Percentiles rank a stretch among this genome's conserved stretches.
Conservation (phyloP, 768 basidiomycete species). For the Dioszegia hungarica region DNA sequence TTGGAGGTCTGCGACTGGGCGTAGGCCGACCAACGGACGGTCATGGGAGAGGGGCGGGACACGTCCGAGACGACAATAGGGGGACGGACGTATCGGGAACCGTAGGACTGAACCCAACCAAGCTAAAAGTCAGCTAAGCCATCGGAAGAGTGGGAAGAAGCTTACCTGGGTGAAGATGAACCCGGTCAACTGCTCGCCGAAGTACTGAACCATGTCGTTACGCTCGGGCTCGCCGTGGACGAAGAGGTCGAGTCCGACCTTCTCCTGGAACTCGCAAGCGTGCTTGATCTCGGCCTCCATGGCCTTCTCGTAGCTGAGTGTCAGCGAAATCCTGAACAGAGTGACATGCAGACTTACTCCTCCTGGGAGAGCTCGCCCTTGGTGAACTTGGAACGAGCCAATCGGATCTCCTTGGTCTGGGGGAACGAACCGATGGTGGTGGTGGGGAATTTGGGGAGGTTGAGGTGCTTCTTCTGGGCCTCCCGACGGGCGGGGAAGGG, state of each 20-base stretch:
- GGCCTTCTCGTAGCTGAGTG: conserved; percentile 68
- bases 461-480: conserved; percentile 78
- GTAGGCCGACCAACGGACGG: conserved; percentile 93
- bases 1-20: conserved; percentile 87
- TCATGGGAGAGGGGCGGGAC: conserved; percentile 85
- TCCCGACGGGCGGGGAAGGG: conserved; percentile 82
- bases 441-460: conserved; percentile 94
- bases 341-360: conserved; percentile 48
- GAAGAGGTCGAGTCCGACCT: conserved; percentile 88
- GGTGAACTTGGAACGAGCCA: conserved; percentile 87
- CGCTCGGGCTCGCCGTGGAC: conserved; percentile 99
- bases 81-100: conserved; percentile 98
- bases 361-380: conserved; percentile 81
- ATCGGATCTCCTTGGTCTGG: conserved; percentile 99
- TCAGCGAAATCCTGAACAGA: background rate
- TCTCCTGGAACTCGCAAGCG: conserved; percentile 96
- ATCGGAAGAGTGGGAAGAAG: conserved; percentile 69
- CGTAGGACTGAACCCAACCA: conserved; percentile 99
- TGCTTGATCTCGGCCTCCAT: conserved; percentile 94
- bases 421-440: conserved; percentile 99
- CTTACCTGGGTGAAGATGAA: conserved; percentile 79
- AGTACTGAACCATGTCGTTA: conserved; percentile 99
- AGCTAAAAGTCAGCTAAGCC: conserved; percentile 76
- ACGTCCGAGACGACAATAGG: conserved; percentile 98
- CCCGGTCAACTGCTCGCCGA: conserved; percentile 88